Evolutionary conservation across 768 basidiomycete species (phyloP), one percentile per base, ranked within the genome.

Genomic region (Tylopilus sp.): DNA sequence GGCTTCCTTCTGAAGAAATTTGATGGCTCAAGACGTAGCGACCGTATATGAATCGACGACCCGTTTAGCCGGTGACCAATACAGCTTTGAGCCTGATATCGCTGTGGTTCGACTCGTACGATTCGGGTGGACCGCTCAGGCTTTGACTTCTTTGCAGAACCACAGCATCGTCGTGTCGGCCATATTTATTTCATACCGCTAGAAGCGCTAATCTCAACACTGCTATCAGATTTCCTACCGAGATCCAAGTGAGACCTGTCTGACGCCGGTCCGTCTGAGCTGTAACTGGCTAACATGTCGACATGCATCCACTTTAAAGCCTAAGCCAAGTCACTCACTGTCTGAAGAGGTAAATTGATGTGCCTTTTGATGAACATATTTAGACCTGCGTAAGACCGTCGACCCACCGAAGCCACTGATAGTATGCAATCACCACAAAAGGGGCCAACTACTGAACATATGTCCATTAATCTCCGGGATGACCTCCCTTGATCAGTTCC

Each of bases 41-140:
- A 56, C 16, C 29, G 21, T 48, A 40, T 28, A 49, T 29, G 33
- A 17, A 34, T 2, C 30, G 4, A 19, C 29, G 31, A 30, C 19
- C 19, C 34, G 13, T n/a, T 36, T 12, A n/a, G 34, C 17, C 31
- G 16, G 12, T 33, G 19, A 14, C 50, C 54, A 48, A 52, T 59
- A 19, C 38, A 17, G 17, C 19, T 40, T 48, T 30, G 14, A 30
- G 29, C 14, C 37, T 17, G 22, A 21, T 44, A 21, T 46, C 37
- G 21, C 7, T 19, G 19, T 37, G 12, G 37, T 45, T 50, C n/a
- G 28, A 30, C 52, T 63, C 63, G 56, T 58, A 62, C 53, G 59
- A 61, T n/a, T 41, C 10, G 34, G 21, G 31, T 22, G 21, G 19
- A 28, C 21, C 25, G n/a, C 31, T 40, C 29, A 24, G 29, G 25